Base-by-base conservation (phyloP, 768 basidiomycete species). In the Sarcodon sp. region DNA sequence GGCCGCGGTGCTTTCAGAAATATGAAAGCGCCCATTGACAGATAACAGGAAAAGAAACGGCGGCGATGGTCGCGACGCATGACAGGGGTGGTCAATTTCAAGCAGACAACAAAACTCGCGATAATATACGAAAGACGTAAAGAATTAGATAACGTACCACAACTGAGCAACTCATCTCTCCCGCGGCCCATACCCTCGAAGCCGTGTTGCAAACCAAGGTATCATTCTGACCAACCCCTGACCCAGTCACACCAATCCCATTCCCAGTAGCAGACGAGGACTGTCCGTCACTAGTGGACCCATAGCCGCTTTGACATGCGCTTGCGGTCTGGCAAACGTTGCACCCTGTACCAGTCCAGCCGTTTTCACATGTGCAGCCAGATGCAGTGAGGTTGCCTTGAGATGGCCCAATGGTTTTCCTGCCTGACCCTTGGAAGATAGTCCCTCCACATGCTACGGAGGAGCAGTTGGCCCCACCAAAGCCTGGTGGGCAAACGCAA, bases 161-260 rank as follows among this genome's bases (percentile, higher is more conserved):
- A 10, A 94, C 90, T 47, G 71, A 66, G 64, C 93, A 97, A 53
- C 86, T 87, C 71, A 93, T 79, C 60, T 91, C 79, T 3, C 87
- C 75, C 2, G 83, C 73, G 1, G 90, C 80, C 56, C 74, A 94
- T 7, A 92, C 85, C 44, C 70, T 69, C 0, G 89, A 73, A 7
- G 70, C 55, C 9, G 73, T 74, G 55, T 79, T 89, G 65, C 91
- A 94, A 2, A 77, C 72, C 53, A 93, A 58, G 3, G 81, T 81
- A n/a, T 71, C 62, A 52, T 91, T 87, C 36, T 70, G 60, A 6
- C 68, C 67, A 47, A 45, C 46, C 51, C 60, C 49, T 33, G 50
- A 47, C 33, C 56, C 64, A 16, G 51, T 50, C 12, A 64, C 35
- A 1, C 50, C 52, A 10, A 61, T 54, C 8, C 61, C 47, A n/a